Conservation (phyloP, 2,329 filamentous ascomycete genomes). For the Tolypocladium pustulatum region DNA sequence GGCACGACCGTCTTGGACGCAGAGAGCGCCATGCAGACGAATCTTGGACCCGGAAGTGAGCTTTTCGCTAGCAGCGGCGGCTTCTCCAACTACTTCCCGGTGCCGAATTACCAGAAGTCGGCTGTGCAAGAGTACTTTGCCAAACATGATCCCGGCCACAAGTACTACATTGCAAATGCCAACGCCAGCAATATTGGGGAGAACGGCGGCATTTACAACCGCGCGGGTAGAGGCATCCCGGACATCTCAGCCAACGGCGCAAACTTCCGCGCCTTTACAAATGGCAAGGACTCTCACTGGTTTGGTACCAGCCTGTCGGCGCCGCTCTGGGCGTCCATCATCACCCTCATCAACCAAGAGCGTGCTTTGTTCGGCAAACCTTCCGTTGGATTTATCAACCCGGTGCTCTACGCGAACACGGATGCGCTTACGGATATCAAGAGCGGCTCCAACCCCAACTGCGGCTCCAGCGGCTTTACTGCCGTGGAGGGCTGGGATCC, state of each 20-base stretch:
- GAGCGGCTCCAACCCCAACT: conserved; percentile 24
- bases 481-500: conserved; percentile 7
- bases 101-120: conserved; percentile 15
- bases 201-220: conserved; percentile 20
- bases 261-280: conserved; percentile 27
- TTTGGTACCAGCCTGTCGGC: conserved; percentile 10
- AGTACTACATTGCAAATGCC: conserved; percentile 11
- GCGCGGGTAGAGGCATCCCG: conserved; percentile 24
- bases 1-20: conserved; percentile 2
- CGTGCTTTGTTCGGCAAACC: conserved; percentile 18
- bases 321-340: conserved; percentile 10
- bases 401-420: conserved; percentile 24
- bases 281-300: not conserved
- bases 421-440: conserved; percentile 26
- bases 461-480: conserved; percentile 12
- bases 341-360: conserved; percentile 12
- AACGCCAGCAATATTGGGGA: conserved; percentile 25
- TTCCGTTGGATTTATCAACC: conserved; percentile 29
- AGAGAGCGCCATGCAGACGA: conserved; percentile 5
- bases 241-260: conserved; percentile 33
- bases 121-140: conserved; percentile 15
- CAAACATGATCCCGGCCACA: conserved; percentile 10
- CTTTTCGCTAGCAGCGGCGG: conserved; percentile 15
- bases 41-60: conserved; percentile 5
- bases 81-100: conserved; percentile 22